These are phyloP conservation scores for Chalciporus sp. DNA, from an alignment of 1,284 basidiomycete genomes.

Conservation along the genomic window DNA sequence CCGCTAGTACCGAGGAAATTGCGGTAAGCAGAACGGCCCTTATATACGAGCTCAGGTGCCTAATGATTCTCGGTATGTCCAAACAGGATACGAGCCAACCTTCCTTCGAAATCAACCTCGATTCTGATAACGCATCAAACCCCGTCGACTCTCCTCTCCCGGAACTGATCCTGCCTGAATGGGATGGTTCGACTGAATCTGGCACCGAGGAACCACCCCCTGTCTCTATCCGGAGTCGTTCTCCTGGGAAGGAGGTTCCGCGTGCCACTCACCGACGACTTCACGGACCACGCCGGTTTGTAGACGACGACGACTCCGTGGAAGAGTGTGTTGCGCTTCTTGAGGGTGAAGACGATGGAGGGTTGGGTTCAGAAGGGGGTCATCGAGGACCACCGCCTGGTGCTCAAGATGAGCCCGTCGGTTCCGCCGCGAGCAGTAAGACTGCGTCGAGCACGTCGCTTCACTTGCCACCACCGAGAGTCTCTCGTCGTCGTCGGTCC, in stretches of 20 bases:
- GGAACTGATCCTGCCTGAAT: conserved; percentile 24
- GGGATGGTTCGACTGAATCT: background rate
- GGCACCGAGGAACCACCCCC: background rate
- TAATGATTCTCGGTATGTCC: background rate
- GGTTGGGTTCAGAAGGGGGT: conserved; percentile 16
- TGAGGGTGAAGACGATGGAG: background rate
- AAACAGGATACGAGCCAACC: conserved; percentile 4
- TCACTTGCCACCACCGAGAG: background rate
- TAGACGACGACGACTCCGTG: conserved; percentile 14
- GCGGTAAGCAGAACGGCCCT: conserved; percentile 6
- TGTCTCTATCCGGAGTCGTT: background rate
- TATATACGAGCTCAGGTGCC: background rate
- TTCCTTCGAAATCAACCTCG: background rate
- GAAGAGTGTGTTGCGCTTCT: conserved; percentile 27
- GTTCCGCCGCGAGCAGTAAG: conserved; percentile 12
- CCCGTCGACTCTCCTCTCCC: conserved; percentile 6
- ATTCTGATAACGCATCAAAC: background rate
- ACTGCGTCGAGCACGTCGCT: conserved; percentile 21
- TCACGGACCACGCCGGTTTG: background rate
- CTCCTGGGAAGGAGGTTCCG: background rate
- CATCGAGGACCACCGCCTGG: background rate
- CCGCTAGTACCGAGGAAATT: background rate
- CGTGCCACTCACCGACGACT: background rate
- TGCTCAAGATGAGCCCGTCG: conserved; percentile 5
- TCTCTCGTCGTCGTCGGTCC: background rate